Evolutionary conservation across 208 protist species (phyloP).

Genomic region (Crithidia mellificae): DNA sequence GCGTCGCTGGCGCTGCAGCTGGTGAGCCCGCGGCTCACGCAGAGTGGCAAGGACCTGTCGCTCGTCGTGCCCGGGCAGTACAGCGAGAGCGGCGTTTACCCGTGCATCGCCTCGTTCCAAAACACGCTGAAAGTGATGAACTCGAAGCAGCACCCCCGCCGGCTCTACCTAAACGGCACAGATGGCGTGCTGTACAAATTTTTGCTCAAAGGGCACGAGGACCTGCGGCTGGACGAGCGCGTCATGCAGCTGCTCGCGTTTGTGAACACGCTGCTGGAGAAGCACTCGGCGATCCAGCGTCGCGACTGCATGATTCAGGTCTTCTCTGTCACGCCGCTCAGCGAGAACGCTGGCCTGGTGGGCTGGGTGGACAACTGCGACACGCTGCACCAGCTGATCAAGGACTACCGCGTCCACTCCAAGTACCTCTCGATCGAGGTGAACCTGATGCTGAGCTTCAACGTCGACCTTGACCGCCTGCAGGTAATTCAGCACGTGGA

Average conservation of each 20-base stretch:
- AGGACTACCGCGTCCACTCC: conserved; percentile 84
- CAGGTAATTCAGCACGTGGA: conserved; percentile 98
- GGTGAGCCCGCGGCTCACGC: conserved; percentile 86
- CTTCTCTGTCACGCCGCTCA: conserved; percentile 99
- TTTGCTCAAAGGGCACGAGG: conserved; percentile 99
- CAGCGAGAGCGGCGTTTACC: conserved; percentile 71
- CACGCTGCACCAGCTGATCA: conserved; percentile 92
- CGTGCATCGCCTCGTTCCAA: conserved; percentile 81
- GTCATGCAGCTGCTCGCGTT: conserved; percentile 99
- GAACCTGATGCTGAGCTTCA: conserved; percentile 85
- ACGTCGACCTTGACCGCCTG: conserved; percentile 94
- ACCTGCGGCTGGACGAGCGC: conserved; percentile 98
- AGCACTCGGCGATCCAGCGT: conserved; percentile 88
- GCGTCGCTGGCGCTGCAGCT: conserved; percentile 95
- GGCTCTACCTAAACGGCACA: conserved; percentile 95
- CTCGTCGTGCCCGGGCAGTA: conserved; percentile 98
- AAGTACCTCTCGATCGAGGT: conserved; percentile 94
- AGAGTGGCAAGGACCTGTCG: conserved; percentile 93
- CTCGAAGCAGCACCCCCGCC: conserved; percentile 99
- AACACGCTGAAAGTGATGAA: conserved; percentile 94
- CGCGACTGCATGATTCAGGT: conserved; percentile 90
- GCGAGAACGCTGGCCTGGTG: conserved; percentile 98
- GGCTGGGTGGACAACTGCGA: conserved; percentile 98
- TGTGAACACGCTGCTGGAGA: conserved; percentile 98
- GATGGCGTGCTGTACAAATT: conserved; percentile 98